Percentiles rank a stretch among this genome's conserved stretches.
Evolutionary conservation across 2,329 filamentous ascomycete species (phyloP).

Genomic region (Blastomyces emzantsi): DNA sequence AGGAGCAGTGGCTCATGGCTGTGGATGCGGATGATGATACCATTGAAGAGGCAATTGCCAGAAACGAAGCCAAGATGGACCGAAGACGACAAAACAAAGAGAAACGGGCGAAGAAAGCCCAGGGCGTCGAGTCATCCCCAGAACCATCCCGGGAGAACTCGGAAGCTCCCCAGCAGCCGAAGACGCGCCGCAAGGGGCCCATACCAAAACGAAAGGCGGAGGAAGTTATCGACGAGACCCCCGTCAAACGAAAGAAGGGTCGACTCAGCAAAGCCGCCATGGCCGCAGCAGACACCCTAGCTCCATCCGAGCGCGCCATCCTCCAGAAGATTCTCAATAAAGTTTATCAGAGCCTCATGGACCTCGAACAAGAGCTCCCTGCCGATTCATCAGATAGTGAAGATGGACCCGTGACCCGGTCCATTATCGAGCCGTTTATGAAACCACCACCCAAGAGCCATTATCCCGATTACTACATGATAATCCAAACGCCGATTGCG

Average conservation of each 20-base stretch:
- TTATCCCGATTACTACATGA: slow-evolving; percentile 90
- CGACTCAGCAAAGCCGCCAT: slow-evolving; percentile 56
- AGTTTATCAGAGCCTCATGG: slow-evolving; percentile 72
- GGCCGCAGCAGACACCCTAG: slow-evolving; percentile 48
- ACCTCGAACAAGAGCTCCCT: slow-evolving; percentile 65
- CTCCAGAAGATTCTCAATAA: slow-evolving; percentile 70
- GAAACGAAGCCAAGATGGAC: slow-evolving; percentile 78
- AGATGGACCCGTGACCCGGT: slow-evolving; percentile 53
- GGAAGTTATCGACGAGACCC: slow-evolving; percentile 65
- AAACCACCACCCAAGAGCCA: slow-evolving; percentile 80
- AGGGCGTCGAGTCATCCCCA: slow-evolving; percentile 59
- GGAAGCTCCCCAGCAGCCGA: slow-evolving; percentile 61
- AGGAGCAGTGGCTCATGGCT: slow-evolving; percentile 98
- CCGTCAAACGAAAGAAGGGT: slow-evolving; percentile 66
- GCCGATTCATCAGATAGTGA: slow-evolving; percentile 45
- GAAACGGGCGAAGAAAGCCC: slow-evolving; percentile 44
- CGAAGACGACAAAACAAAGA: slow-evolving; percentile 68
- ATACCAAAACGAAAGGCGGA: slow-evolving; percentile 81
- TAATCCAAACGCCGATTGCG: slow-evolving; percentile 86
- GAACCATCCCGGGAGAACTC: slow-evolving; percentile 71
- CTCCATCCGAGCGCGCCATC: slow-evolving; percentile 59
- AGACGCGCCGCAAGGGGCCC: slow-evolving; percentile 71
- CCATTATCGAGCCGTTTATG: slow-evolving; percentile 90
- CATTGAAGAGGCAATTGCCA: slow-evolving; percentile 83
- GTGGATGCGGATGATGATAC: slow-evolving; percentile 95